Evolutionary conservation across 2,329 filamentous ascomycete genomes (phyloP).

Genomic region (Hypocrella siamensis): DNA sequence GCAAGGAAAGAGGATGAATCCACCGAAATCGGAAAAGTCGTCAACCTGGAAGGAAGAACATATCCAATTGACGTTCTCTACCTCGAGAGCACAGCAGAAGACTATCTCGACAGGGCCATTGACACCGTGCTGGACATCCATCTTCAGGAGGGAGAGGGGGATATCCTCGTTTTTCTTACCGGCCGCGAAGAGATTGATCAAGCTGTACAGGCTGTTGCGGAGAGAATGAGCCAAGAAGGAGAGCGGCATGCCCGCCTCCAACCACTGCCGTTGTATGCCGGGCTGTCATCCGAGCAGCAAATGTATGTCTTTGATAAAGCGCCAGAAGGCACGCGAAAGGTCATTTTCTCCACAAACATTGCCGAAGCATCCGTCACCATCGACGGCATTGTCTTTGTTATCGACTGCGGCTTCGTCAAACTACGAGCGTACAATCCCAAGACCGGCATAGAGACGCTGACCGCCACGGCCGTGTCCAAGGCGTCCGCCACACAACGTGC

Average conservation of each 20-base stretch:
- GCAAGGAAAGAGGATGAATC: slow-evolving; percentile 13
- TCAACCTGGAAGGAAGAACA: slow-evolving; percentile 75
- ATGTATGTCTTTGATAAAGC: slow-evolving; percentile 87
- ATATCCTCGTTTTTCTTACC: slow-evolving; percentile 82
- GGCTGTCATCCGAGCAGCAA: slow-evolving; percentile 77
- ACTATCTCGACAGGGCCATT: slow-evolving; percentile 75
- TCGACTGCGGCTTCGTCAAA: slow-evolving; percentile 87
- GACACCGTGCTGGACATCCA: slow-evolving; percentile 82
- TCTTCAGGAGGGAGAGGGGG: slow-evolving; percentile 60
- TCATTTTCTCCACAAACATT: slow-evolving; percentile 90
- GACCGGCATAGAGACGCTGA: slow-evolving; percentile 79
- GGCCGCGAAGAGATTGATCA: slow-evolving; percentile 86
- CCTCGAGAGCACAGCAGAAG: slow-evolving; percentile 58
- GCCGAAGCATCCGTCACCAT: slow-evolving; percentile 94
- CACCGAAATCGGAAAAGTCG: slow-evolving; percentile 32
- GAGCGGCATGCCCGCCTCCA: slow-evolving; percentile 12
- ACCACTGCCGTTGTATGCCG: slow-evolving; percentile 68
- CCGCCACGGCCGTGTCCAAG: slow-evolving; percentile 68
- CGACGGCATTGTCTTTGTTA: slow-evolving; percentile 76
- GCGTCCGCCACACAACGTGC: slow-evolving; percentile 86
- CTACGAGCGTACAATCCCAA: slow-evolving; percentile 69
- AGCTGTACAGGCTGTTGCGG: slow-evolving; percentile 62
- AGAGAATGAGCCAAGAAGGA: slow-evolving; percentile 48
- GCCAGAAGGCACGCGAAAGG: slow-evolving; percentile 69
- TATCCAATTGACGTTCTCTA: slow-evolving; percentile 83